Conservation (phyloP, 768 basidiomycete genomes). For the Mrakia frigida region DNA sequence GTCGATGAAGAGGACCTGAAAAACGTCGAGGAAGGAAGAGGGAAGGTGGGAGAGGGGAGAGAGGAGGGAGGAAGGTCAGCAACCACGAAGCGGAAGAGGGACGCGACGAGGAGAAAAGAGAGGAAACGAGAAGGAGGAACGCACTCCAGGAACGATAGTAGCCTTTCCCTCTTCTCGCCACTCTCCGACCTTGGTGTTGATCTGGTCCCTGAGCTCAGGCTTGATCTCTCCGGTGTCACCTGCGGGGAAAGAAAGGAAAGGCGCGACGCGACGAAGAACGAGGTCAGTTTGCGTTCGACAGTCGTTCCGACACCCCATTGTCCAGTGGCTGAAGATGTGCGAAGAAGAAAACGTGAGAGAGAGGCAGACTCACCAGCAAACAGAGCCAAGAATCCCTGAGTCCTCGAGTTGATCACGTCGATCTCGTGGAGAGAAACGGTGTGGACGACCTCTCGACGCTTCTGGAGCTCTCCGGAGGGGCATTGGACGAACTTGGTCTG, state of each 20-base stretch:
- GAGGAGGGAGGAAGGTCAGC: not conserved
- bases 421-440: constrained; percentile 98
- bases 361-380: constrained; percentile 44
- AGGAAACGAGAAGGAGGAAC: constrained; percentile 39
- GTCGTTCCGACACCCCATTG: too few relatives aligned
- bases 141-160: constrained; percentile 89
- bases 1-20: constrained; percentile 58
- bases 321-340: too few relatives aligned
- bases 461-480: constrained; percentile 96
- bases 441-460: constrained; percentile 93
- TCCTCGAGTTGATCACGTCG: constrained; percentile 97
- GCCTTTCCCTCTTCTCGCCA: constrained; percentile 99
- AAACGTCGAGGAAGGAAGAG: not conserved
- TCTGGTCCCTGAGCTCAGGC: constrained; percentile 90
- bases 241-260: constrained; percentile 50
- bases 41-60: not conserved
- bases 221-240: constrained; percentile 99
- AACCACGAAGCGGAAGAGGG: not conserved
- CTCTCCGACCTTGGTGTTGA: constrained; percentile 91
- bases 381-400: constrained; percentile 95
- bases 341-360: too few relatives aligned
- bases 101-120: not conserved
- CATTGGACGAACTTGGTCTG: constrained; percentile 98
- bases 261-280: not conserved
- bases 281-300: not conserved